These are phyloP conservation scores for Psilocybe cubensis DNA, from an alignment of 768 basidiomycete species.

Conservation along the genomic window DNA sequence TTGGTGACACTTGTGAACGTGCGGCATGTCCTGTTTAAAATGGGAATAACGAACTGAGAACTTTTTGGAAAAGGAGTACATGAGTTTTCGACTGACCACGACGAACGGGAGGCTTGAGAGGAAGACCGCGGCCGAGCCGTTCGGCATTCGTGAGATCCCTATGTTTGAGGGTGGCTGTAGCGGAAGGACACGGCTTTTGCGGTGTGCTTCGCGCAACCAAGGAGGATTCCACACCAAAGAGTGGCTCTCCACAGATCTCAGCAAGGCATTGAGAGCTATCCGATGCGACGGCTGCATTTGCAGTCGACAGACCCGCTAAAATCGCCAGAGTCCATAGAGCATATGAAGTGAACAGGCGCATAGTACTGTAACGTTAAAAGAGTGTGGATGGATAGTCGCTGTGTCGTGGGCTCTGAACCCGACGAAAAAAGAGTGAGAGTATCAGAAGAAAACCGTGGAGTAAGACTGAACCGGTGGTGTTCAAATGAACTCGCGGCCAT, in stretches of 20 bases:
- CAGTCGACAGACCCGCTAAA: neutral
- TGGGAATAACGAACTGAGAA: neutral
- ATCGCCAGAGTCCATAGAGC: neutral
- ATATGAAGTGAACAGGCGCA: neutral
- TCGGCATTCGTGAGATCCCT: slow-evolving; percentile 24
- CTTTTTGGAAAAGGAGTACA: neutral
- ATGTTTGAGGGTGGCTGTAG: neutral
- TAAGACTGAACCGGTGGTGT: no score
- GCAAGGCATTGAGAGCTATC: slow-evolving; percentile 5
- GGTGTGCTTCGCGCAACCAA: neutral
- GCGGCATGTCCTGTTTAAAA: slow-evolving; percentile 17
- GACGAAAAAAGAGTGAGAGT: no score
- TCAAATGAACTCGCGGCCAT: neutral
- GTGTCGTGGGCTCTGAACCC: no score
- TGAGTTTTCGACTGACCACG: slow-evolving; percentile 7
- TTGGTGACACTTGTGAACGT: slow-evolving; percentile 17
- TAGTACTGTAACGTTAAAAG: neutral
- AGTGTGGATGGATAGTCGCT: neutral
- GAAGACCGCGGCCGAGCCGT: slow-evolving; percentile 26
- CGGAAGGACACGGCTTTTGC: neutral
- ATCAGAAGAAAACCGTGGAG: no score
- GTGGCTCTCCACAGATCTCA: slow-evolving; percentile 4
- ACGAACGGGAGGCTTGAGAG: slow-evolving; percentile 26
- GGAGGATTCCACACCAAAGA: neutral
- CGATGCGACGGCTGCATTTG: neutral